Percentiles rank a stretch among this genome's conserved stretches.
Evolutionary conservation across 2,329 filamentous ascomycete species (phyloP).

Genomic region (Fusarium sp.): DNA sequence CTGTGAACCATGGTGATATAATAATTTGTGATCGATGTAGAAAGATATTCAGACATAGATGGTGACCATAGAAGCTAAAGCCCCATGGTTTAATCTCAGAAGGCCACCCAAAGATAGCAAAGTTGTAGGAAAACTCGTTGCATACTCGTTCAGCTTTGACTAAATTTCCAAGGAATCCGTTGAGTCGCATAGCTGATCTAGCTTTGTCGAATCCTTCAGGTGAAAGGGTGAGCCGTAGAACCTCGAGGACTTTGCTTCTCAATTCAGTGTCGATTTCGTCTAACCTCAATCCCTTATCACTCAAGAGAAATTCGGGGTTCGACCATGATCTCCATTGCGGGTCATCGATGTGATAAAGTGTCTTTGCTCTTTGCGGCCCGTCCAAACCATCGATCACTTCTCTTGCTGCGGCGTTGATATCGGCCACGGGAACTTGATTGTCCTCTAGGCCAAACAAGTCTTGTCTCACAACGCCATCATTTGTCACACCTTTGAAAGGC

Average conservation of each 20-base stretch:
- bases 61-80: slow-evolving; percentile 81
- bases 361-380: neutral
- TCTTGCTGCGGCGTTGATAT: neutral
- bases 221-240: slow-evolving; percentile 72
- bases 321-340: slow-evolving; percentile 77
- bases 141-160: slow-evolving; percentile 71
- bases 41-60: slow-evolving; percentile 79
- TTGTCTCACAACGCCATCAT: neutral
- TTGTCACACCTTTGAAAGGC: slow-evolving; percentile 4
- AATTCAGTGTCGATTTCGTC: slow-evolving; percentile 66
- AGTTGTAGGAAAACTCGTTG: slow-evolving; percentile 83
- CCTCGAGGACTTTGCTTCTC: slow-evolving; percentile 63
- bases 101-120: slow-evolving; percentile 76
- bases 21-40: slow-evolving; percentile 74
- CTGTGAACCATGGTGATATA: slow-evolving; percentile 81
- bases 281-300: slow-evolving; percentile 75
- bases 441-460: neutral
- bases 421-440: neutral
- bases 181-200: slow-evolving; percentile 77
- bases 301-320: slow-evolving; percentile 80
- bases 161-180: slow-evolving; percentile 79
- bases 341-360: slow-evolving; percentile 72
- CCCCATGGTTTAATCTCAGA: slow-evolving; percentile 73
- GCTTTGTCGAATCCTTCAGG: slow-evolving; percentile 79
- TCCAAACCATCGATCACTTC: neutral